Base-by-base conservation (phyloP, 805 yeast genomes). In the Maudiozyma serrabonitensis region DNA sequence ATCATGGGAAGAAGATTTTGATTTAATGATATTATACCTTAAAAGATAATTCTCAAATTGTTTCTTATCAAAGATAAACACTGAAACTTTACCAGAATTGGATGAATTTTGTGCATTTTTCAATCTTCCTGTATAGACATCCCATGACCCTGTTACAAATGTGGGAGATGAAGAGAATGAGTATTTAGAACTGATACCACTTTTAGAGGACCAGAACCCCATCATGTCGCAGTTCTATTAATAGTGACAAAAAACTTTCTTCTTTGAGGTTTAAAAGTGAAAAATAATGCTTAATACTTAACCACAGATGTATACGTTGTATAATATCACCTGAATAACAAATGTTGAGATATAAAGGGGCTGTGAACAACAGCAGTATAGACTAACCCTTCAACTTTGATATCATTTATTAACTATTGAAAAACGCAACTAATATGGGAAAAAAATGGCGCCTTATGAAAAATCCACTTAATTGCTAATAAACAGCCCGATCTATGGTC, bases 11-110 rank as follows among this genome's bases (percentile, higher is more conserved):
- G 67, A 60, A 5, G 54, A 53, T 23, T 76, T 75, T 15, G 71
- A 72, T 53, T 70, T 75, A 21, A 74, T 60, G 3, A 78, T 63
- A 6, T 82, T 80, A 38, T 79, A 69, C 49, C 78, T 69, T 13
- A 68, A 54, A 25, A 89, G 63, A 49, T 70, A 69, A 6, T 75
- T 64, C 55, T 86, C 90, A 54, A 86, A 79, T 49, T 79, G 81
- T 60, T 81, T 79, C 69, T 89, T 90, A 64, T 85, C 95, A 60
- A 89, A 86, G 31, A 85, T 81, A 68, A 93, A 89, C 11, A 91
- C 95, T 2, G 95, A 85, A 1, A 81, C 95, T 50, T 72, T 67
- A 44, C 78, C 44, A 16, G 35, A 43, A 21, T 46, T 43, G 2
- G 61, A 43, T 11, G 49, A 37, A 19, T 56, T 74, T 37, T 82